Evolutionary conservation across 164 flowering plant species (phyloP).

Genomic region (Hamamelis virginiana): DNA sequence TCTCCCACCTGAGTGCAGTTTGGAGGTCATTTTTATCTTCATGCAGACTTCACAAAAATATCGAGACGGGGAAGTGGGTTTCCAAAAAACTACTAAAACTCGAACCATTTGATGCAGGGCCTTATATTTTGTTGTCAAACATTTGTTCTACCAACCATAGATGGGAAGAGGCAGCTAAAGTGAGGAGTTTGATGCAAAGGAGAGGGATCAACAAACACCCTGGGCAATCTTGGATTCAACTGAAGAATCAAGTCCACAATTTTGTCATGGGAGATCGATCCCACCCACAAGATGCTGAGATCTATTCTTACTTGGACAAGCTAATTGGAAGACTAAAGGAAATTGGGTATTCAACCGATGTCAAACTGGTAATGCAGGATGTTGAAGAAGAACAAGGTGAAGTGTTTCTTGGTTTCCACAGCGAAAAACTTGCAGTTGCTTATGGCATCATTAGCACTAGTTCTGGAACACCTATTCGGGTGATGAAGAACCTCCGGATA

Average conservation of each 20-base stretch:
- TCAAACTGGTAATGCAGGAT: slow-evolving; percentile 35
- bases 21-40: slow-evolving; percentile 69
- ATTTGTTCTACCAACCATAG: slow-evolving; percentile 33
- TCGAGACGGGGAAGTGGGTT: slow-evolving; percentile 48
- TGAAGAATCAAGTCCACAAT: slow-evolving; percentile 37
- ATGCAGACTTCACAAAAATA: slow-evolving; percentile 56
- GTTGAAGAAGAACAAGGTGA: slow-evolving; percentile 51
- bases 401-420: slow-evolving; percentile 41
- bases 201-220: slow-evolving; percentile 50
- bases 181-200: slow-evolving; percentile 53
- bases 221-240: slow-evolving; percentile 64
- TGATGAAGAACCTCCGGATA: slow-evolving; percentile 53
- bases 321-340: slow-evolving; percentile 40
- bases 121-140: slow-evolving; percentile 54
- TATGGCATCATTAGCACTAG: slow-evolving; percentile 44
- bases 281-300: slow-evolving; percentile 31
- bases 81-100: slow-evolving; percentile 41
- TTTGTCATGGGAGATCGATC: slow-evolving; percentile 43
- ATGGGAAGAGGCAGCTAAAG: slow-evolving; percentile 60
- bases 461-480: slow-evolving; percentile 27
- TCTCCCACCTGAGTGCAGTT: slow-evolving; percentile 39
- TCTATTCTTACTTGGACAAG: slow-evolving; percentile 39
- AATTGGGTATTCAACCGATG: slow-evolving; percentile 38
- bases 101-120: slow-evolving; percentile 38
- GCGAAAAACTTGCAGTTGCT: slow-evolving; percentile 51